Evolutionary conservation across 306 rosid genomes (phyloP).

Genomic region (Nissolia schottii): DNA sequence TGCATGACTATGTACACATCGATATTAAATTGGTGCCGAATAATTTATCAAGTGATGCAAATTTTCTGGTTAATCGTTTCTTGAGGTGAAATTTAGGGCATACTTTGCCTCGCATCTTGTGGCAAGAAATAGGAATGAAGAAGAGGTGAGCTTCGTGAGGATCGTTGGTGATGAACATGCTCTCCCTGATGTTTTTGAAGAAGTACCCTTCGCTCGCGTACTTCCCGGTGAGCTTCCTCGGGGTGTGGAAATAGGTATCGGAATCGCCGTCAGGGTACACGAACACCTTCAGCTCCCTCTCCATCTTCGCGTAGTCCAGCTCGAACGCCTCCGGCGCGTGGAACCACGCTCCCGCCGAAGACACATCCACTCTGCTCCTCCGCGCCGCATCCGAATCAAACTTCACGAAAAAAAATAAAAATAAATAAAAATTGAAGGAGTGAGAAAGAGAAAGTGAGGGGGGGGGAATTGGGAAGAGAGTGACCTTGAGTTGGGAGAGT

Average conservation of each 20-base stretch:
- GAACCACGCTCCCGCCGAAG: neutral
- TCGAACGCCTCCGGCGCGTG: slow-evolving; percentile 15
- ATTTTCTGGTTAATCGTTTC: neutral
- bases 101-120: slow-evolving; percentile 34
- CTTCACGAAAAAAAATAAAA: neutral
- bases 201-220: slow-evolving; percentile 29
- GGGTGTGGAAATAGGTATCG: slow-evolving; percentile 19
- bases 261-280: slow-evolving; percentile 27
- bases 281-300: slow-evolving; percentile 30
- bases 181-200: slow-evolving; percentile 34
- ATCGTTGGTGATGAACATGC: slow-evolving; percentile 17
- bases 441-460: neutral
- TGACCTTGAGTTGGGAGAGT: neutral
- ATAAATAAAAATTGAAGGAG: neutral
- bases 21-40: too few species aligned
- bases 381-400: neutral
- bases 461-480: too few species aligned
- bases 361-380: too few species aligned
- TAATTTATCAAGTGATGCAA: neutral
- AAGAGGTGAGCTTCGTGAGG: slow-evolving; percentile 31
- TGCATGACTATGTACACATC: neutral
- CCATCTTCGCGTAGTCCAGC: slow-evolving; percentile 20
- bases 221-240: slow-evolving; percentile 23
- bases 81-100: neutral
- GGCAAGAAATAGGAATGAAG: slow-evolving; percentile 34